These are phyloP conservation scores for Oropetium thomaeum DNA, from an alignment of 176 grass and related monocot species.

Conservation along the genomic window DNA sequence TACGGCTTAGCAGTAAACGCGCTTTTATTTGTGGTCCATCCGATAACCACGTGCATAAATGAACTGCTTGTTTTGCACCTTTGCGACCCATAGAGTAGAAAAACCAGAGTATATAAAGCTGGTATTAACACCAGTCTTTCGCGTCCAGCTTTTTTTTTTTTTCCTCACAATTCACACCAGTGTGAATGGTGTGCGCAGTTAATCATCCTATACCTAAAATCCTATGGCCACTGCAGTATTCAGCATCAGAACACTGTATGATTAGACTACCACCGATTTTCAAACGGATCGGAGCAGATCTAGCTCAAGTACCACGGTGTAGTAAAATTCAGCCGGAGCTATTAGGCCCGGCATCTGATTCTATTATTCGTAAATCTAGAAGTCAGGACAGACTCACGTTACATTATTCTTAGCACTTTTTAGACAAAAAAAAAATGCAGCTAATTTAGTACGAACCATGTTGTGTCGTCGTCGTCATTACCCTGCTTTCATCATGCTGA, in stretches of 20 bases:
- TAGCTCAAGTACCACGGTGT: too few species aligned
- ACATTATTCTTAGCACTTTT: not conserved
- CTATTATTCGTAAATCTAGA: too few species aligned
- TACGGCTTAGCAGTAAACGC: not conserved
- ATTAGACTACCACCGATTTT: too few species aligned
- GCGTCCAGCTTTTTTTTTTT: not conserved
- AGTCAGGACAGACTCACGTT: not conserved
- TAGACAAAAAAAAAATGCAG: not conserved
- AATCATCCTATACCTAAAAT: not conserved
- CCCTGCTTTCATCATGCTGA: not conserved
- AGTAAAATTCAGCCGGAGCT: not conserved
- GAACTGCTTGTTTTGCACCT: not conserved
- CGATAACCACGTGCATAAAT: not conserved
- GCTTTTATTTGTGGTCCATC: slow-evolving; percentile 1
- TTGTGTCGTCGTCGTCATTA: too few species aligned
- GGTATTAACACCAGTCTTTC: not conserved
- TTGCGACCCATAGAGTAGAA: slow-evolving; percentile 5
- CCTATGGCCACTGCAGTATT: not conserved
- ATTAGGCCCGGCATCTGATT: slow-evolving; percentile 1
- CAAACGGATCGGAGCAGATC: too few species aligned
- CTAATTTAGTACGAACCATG: not conserved
- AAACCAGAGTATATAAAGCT: not conserved
- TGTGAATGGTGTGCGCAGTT: not conserved
- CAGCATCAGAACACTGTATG: too few species aligned
- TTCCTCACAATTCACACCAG: not conserved